Base-by-base conservation (phyloP, 345 rosid species). In the Garcia nutans region DNA sequence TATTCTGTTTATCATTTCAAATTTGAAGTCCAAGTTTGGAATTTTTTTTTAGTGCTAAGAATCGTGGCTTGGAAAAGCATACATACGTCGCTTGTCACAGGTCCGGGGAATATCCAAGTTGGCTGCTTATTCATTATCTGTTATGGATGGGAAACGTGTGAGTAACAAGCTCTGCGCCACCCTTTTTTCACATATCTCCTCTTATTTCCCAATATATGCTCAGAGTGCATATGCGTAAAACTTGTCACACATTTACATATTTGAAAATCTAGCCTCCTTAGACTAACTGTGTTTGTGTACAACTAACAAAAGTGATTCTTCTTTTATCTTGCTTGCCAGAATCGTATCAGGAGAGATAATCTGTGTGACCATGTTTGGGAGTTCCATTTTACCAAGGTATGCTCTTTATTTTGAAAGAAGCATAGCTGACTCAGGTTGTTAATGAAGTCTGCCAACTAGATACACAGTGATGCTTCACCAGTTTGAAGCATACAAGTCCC, bases 351-450 rank as follows among this genome's bases (percentile, higher is more conserved):
- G 77, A 86, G 77, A 82, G 90, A 86, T 59, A 89, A 89, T 76
- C 84, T 89, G 4, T 87, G 89, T 57, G 91, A 86, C 73, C 91
- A 89, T 80, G 83, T 62, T 44, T 89, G 91, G 93, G 89, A 86
- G 63, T 87, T 87, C 72, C 93, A 86, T 79, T 85, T 86, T 64
- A 74, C 73, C 50, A 78, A 85, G 91, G 93, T 86, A 83, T 16
- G 73, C 77, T 31, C 42, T 71, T 41, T 57, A 70, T 31, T 54
- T 44, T 62, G 49, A 22, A 22, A 33, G 20, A 17, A 42, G 3
- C 42, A 8, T 10, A n/a, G 33, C 68, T 41, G 33, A 26, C 5
- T 26, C 12, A 16, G 56, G 67, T 33, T 76, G 28, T 75, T 15
- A n/a, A 26, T 23, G 8, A 47, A 3, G 10, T 65, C 47, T 56